Base-by-base conservation (phyloP, 1,139 yeast species). In the Maudiozyma humilis region DNA sequence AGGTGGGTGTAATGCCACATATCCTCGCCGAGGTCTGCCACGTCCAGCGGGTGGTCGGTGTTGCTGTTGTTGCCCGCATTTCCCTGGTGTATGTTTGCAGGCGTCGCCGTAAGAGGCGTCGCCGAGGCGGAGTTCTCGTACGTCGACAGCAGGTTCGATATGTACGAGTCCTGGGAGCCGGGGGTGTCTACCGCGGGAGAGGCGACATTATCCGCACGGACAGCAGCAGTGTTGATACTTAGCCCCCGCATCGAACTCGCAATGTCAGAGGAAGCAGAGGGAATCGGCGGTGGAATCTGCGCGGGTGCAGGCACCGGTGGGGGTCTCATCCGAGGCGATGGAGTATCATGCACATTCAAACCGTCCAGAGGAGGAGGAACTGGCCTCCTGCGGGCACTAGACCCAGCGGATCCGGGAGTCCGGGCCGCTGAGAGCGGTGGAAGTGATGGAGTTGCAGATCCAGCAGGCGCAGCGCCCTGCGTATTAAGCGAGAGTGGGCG, bases 1-100 rank as follows among this genome's bases (percentile, higher is more conserved):
- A 76, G 71, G 25, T 85, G 83, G 3, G 82, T 69, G 12, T 64
- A 56, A 51, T 77, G 75, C 96, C 97, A 89, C 47, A 82, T 89
- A 19, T 77, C 80, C 38, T 85, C 89, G 27, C 81, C 80, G 44
- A 89, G 64, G 32, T 77, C 76, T 40, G 76, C 76, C 32, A 80
- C 71, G 47, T 72, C 75, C 43, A 64, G 27, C 10, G 27, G 19
- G 7, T 23, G 14, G 17, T 10, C 29, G n/a, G 15, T 30, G 15
- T 17, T 13, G 38, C 4, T 4, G 38, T 8, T n/a, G 19, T 13
- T 8, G 36, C 14, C n/a, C 10, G 13, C 6, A 7, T 16, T 10
- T 13, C 30, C 4, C n/a, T n/a, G n/a, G n/a, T n/a, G n/a, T n/a
- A n/a, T n/a, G n/a, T n/a, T n/a, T n/a, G n/a, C 27, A 6, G 27